Base-by-base conservation (phyloP, 1,284 basidiomycete genomes). In the Ceratobasidium theobromae region DNA sequence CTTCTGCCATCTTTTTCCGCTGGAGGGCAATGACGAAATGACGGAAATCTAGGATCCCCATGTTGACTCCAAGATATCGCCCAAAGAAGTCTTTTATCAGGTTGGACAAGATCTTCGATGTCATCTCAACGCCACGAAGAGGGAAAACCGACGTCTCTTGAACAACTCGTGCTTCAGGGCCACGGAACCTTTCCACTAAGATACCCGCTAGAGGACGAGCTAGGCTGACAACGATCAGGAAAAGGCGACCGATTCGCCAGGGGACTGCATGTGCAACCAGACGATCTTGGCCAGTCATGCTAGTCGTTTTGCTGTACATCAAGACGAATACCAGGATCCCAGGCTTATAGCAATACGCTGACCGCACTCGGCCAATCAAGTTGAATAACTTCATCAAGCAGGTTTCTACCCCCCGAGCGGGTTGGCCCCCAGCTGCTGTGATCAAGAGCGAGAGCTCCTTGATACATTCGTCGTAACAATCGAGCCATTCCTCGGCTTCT, bases 251-350 rank as follows among this genome's bases (percentile, higher is more conserved):
- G 3, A 64, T 4, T 14, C 14, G 14, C 58, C 58, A 64, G 1
- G 58, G 58, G 3, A 64, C 21, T 1, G 46, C 46, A 18, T 64
- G 58, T 5, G 48, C 58, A 11, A 51, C 23, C 4, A 21, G 18
- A 1, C 46, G 32, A n/a, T 64, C 58, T 4, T 18, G 14, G 4
- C 58, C 35, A 0, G 58, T 64, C 4, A 21, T 8, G 3, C 46
- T 16, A 6, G 46, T 52, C 3, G 46, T 64, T 21, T 64, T 64
- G 35, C 23, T 43, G 25, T 64, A 64, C 11, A 51, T 25, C 4
- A 51, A 6, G 0, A 64, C 46, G 8, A 38, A 51, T 5, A 41
- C 27, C 11, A 64, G 14, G 2, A 5, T 2, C 1, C 58, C 58
- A n/a, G n/a, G n/a, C n/a, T n/a, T n/a, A n/a, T n/a, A n/a, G n/a